phyloP scores from a whole-genome alignment of 768 basidiomycete genomes.

The Amanita jacksonii region DNA sequence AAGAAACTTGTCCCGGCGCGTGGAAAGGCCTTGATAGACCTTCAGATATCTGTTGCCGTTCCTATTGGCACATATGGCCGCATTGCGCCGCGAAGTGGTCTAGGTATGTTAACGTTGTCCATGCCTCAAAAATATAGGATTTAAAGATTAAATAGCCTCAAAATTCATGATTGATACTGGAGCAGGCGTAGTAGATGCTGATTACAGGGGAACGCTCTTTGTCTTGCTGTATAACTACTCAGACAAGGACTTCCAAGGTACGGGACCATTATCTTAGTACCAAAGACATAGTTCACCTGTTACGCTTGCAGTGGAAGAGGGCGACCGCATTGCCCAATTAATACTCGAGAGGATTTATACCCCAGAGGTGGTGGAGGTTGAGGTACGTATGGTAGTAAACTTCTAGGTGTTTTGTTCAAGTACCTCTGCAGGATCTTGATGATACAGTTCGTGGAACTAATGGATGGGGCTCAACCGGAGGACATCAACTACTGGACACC shows the following conservation, averaged over 20 bases:
- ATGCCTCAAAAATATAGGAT: neutral
- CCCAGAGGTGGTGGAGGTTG: conserved; percentile 78
- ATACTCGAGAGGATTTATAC: conserved; percentile 87
- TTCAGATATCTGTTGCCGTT: conserved; percentile 89
- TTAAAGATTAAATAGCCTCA: conserved; percentile 46
- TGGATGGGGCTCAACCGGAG: conserved; percentile 95
- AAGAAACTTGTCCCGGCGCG: conserved; percentile 74
- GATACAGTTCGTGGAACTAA: conserved; percentile 75
- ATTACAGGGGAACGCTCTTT: conserved; percentile 88
- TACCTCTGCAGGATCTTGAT: conserved; percentile 57
- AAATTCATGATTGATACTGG: conserved; percentile 99
- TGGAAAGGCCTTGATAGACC: conserved; percentile 88
- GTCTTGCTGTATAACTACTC: conserved; percentile 91
- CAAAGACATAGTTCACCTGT: neutral
- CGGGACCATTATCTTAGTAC: conserved; percentile 2
- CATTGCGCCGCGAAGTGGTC: conserved; percentile 90
- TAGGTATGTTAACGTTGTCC: conserved; percentile 50
- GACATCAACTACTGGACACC: conserved; percentile 44
- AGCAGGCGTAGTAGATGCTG: conserved; percentile 94
- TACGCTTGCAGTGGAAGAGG: conserved; percentile 60
- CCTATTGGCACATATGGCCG: conserved; percentile 93
- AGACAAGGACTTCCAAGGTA: conserved; percentile 84
- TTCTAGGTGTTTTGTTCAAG: conserved; percentile 3
- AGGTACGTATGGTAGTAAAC: conserved; percentile 38
- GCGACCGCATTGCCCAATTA: conserved; percentile 93